A percentile compares a stretch with the other conserved stretches of the same genome.
These are phyloP conservation scores for Mycena rebaudengoi DNA, from an alignment of 768 basidiomycete genomes.

Conservation along the genomic window DNA sequence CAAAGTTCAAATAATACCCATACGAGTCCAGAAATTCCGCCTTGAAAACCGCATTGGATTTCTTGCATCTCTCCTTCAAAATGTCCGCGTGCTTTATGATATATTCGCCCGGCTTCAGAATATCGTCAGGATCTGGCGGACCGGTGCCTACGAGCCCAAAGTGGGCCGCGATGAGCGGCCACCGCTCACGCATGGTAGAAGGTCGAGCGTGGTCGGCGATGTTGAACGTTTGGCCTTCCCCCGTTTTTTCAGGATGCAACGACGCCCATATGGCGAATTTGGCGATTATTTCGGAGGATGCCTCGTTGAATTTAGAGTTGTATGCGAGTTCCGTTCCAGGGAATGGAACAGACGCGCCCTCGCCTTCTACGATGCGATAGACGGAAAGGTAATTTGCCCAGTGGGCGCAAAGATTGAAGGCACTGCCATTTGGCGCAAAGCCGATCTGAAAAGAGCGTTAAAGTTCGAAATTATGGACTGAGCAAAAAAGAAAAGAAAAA, in stretches of 20 bases:
- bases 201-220: slow-evolving; percentile 13
- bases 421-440: slow-evolving; percentile 22
- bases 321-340: slow-evolving; percentile 11
- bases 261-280: slow-evolving; percentile 22
- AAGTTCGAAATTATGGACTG: not conserved
- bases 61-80: slow-evolving; percentile 15
- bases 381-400: slow-evolving; percentile 23
- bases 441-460: slow-evolving; percentile 3
- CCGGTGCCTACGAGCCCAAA: slow-evolving; percentile 23
- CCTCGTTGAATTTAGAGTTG: slow-evolving; percentile 20
- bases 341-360: slow-evolving; percentile 20
- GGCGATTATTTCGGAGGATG: slow-evolving; percentile 20
- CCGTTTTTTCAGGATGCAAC: slow-evolving; percentile 12
- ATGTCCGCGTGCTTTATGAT: slow-evolving; percentile 10
- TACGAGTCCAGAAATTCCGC: slow-evolving; percentile 19
- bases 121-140: not conserved
- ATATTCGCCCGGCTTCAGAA: slow-evolving; percentile 22
- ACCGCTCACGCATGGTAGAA: slow-evolving; percentile 23
- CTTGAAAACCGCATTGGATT: slow-evolving; percentile 18
- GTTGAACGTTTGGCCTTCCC: slow-evolving; percentile 18
- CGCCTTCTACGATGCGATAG: slow-evolving; percentile 18
- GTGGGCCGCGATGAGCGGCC: slow-evolving; percentile 15
- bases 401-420: slow-evolving; percentile 20
- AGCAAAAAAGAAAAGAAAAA: not conserved
- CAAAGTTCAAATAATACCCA: slow-evolving; percentile 6